Conservation (phyloP, 768 basidiomycete species). For the Cyclocybe cylindracea region DNA sequence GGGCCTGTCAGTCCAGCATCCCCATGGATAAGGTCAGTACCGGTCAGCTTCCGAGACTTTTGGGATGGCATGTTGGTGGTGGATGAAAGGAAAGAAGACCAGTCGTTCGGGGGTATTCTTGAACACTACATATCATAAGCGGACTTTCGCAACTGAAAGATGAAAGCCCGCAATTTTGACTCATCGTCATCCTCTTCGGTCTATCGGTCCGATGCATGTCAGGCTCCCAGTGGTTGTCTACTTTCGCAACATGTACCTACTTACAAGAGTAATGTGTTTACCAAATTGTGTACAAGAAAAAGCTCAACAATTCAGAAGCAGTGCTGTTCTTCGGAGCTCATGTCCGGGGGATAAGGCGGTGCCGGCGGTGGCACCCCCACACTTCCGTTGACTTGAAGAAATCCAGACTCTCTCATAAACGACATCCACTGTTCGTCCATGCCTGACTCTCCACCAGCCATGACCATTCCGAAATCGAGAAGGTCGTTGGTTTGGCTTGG, state of each 20-base stretch:
- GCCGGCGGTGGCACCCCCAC: neutral
- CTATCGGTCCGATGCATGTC: no score
- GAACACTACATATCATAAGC: neutral
- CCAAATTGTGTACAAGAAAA: no score
- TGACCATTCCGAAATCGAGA: constrained; percentile 48
- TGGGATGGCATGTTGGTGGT: constrained; percentile 4
- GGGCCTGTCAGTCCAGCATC: constrained; percentile 31
- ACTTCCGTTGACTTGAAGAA: constrained; percentile 39
- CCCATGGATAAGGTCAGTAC: constrained; percentile 47
- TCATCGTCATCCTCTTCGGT: no score
- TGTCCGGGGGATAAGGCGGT: no score
- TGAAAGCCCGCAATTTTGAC: no score
- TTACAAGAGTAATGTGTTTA: no score
- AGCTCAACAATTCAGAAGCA: neutral
- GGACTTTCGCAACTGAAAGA: no score
- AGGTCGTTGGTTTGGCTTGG: constrained; percentile 32
- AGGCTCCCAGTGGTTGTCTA: no score
- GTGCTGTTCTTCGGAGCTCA: neutral
- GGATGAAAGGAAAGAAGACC: neutral
- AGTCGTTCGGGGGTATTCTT: neutral
- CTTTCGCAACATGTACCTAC: no score
- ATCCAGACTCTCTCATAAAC: constrained; percentile 63
- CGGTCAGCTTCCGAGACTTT: constrained; percentile 33
- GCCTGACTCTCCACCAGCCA: constrained; percentile 52
- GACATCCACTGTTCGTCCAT: constrained; percentile 69